phyloP scores from a whole-genome alignment of 1,284 basidiomycete species.

The Melanopsichium pennsylvanicum region DNA sequence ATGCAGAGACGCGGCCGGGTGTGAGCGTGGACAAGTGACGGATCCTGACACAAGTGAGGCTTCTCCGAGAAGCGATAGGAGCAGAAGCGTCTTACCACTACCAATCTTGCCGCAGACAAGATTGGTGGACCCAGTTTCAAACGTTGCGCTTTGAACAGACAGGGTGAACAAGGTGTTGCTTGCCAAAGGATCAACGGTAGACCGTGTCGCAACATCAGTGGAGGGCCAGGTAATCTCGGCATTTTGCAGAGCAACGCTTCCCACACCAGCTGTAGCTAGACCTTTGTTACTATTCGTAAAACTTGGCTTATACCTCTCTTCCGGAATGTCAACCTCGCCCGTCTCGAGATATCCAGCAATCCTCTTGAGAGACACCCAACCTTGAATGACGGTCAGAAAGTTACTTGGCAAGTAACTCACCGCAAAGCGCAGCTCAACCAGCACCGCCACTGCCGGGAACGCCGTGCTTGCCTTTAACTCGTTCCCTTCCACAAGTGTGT shows the following conservation, averaged over 20 bases:
- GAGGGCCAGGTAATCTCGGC: constrained; percentile 30
- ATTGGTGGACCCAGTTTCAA: constrained; percentile 24
- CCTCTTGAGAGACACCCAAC: constrained; percentile 78
- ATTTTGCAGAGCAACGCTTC: constrained; percentile 4
- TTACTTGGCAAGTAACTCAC: constrained; percentile 34
- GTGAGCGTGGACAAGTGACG: constrained; percentile 48
- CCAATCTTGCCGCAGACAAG: constrained; percentile 60
- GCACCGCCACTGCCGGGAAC: constrained; percentile 40
- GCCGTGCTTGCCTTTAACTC: constrained; percentile 29
- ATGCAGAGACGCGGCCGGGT: constrained; percentile 14
- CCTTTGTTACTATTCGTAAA: constrained; percentile 4
- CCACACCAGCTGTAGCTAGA: not conserved
- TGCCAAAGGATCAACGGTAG: not conserved
- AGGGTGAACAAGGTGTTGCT: constrained; percentile 8
- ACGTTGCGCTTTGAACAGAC: constrained; percentile 17
- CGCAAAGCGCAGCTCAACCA: constrained; percentile 36
- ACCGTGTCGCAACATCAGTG: not conserved
- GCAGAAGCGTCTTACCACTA: constrained; percentile 59
- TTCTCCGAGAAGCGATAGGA: constrained; percentile 60
- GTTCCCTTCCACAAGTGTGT: constrained; percentile 33
- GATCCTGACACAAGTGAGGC: constrained; percentile 38
- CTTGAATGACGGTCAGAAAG: constrained; percentile 67
- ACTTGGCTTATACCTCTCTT: constrained; percentile 7
- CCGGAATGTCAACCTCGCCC: constrained; percentile 70
- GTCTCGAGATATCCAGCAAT: constrained; percentile 77